Evolutionary conservation across 208 protist species (phyloP), one percentile per base, ranked within the genome.

Genomic region (Angomonas deanei): DNA sequence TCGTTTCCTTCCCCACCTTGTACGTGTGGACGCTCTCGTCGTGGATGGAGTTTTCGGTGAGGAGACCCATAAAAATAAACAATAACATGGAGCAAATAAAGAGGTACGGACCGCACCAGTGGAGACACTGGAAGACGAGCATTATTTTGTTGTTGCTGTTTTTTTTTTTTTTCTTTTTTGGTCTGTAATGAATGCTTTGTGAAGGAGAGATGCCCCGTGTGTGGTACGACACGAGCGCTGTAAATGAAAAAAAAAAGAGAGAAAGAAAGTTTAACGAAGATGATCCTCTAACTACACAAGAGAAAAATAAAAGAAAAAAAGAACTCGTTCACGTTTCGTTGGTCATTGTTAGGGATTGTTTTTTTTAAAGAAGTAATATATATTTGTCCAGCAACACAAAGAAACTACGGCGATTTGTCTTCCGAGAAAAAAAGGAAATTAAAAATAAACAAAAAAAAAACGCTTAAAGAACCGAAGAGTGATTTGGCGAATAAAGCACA

Each of bases 21-120:
- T 85, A 81, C 3, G 67, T 70, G n/a, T 73, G 70, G 1, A 84
- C 34, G 10, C 88, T 66, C 26, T 77, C 64, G 38, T 89, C 88
- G 15, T 79, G 87, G 72, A 76, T 82, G 64, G 68, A 81, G 23
- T 68, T 69, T 50, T 70, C 55, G 42, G 62, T 31, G 26, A 87
- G 68, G 46, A 76, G 73, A 11, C 67, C 42, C 0, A 70, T 54
- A 32, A 84, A 42, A 24, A 70, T 72, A 32, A 81, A 78, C 34
- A 85, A 70, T 4, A 85, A 55, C 21, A 84, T 49, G 36, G 70
- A 65, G 15, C 64, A 53, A 19, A 70, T 61, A 47, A 82, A 53
- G 24, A 73, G 72, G 57, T 80, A 76, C 17, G 70, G 66, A 17
- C 72, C 80, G 49, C 76, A 82, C 26, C 60, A 27, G 46, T 72